Evolutionary conservation across 352 stramenopile species (phyloP).

Genomic region (Lagenidium sp.): DNA sequence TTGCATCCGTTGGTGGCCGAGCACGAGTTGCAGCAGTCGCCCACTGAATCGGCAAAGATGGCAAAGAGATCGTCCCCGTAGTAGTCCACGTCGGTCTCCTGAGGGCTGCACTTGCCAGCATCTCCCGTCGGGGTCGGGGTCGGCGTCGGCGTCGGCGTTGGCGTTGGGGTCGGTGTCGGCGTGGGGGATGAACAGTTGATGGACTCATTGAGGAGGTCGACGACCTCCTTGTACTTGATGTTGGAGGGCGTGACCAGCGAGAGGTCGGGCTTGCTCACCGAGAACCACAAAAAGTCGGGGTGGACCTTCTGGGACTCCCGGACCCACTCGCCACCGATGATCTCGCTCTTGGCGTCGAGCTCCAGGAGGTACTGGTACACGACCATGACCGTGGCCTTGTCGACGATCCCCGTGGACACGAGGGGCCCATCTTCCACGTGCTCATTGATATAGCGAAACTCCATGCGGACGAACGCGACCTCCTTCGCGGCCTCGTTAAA

Average conservation of each 20-base stretch:
- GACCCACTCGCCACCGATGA: constrained; percentile 61
- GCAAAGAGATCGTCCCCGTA: too few relatives aligned
- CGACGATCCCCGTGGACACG: constrained; percentile 27
- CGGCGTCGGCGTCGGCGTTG: neutral
- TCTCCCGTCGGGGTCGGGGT: neutral
- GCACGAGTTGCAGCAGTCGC: too few relatives aligned
- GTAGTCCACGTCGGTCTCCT: too few relatives aligned
- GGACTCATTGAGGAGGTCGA: constrained; percentile 9
- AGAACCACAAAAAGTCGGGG: constrained; percentile 63
- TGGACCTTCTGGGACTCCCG: constrained; percentile 37
- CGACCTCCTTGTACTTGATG: constrained; percentile 11
- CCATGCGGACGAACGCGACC: constrained; percentile 42
- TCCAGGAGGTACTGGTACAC: constrained; percentile 68
- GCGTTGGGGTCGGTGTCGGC: too few relatives aligned
- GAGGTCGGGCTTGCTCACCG: constrained; percentile 9
- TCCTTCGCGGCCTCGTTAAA: constrained; percentile 51
- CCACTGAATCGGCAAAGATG: too few relatives aligned
- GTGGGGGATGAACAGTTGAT: too few relatives aligned
- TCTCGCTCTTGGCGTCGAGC: constrained; percentile 39
- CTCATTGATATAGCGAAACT: constrained; percentile 55
- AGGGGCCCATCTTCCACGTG: constrained; percentile 39
- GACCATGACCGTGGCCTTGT: constrained; percentile 39
- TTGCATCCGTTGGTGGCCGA: too few relatives aligned
- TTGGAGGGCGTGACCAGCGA: constrained; percentile 5
- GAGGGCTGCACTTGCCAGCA: too few relatives aligned